Evolutionary conservation across 2,329 filamentous ascomycete genomes (phyloP), one percentile per base, ranked within the genome.

Genomic region (Claviceps maximensis): DNA sequence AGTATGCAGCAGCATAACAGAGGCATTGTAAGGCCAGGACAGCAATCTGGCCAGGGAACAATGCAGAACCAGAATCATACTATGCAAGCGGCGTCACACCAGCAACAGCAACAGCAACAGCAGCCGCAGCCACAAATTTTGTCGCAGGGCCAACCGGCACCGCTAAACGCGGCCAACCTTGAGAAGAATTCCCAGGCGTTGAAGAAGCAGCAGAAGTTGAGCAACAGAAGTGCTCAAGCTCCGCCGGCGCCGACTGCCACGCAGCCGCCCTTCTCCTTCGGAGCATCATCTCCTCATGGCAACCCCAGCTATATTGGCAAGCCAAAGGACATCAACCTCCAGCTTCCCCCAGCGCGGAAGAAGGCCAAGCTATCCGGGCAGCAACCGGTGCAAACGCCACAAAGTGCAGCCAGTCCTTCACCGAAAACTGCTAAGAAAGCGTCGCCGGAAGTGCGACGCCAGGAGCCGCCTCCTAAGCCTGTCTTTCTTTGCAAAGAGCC

Each of bases 301-400:
- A 75, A 78, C 53, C 80, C 80, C 2, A 72, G 69, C 7, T 82
- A 81, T 56, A 73, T 76, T 47, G 70, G 67, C 62, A 76, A 72
- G 62, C 69, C 74, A 2, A 69, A 74, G 50, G 65, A 82, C 33
- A 78, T 79, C 38, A 76, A 77, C 51, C 67, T 84, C 40, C 73
- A 77, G 50, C 67, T 82, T 23, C 81, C 80, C 5, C 69, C 75
- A 4, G 67, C 73, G 15, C 82, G 83, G 65, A 81, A 77, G 67
- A 81, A 77, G 68, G 60, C 62, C 53, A 83, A 78, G 69, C 72
- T 72, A 1, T 69, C 66, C 7, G 65, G 61, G 17, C 60, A 65
- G 46, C 69, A 63, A 38, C 69, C 71, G 33, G 67, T 64, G 38
- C 67, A 72, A 47, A 64, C 71, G 4, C 66, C 67, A 2, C 68